Percentiles rank a stretch among this genome's conserved stretches.
phyloP scores from a whole-genome alignment of 495 filamentous ascomycete species.

The Darksidea phi region DNA sequence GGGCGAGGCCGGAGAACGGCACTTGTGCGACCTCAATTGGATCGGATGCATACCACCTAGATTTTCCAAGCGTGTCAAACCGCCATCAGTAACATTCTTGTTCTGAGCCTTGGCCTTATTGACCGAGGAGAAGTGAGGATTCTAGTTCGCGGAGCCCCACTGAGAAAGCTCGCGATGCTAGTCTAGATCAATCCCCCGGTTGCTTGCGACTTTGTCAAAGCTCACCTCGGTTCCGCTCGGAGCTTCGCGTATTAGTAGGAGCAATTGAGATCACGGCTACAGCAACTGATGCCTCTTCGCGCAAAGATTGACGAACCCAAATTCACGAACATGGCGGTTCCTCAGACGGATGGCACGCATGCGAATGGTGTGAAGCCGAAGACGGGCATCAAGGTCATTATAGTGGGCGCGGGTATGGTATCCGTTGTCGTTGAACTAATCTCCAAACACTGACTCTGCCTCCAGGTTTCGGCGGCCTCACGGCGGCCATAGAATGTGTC shows the following conservation, averaged over 20 bases:
- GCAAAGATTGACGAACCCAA: slow-evolving; percentile 27
- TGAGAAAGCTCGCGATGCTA: background rate
- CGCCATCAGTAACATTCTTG: background rate
- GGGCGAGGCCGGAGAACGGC: background rate
- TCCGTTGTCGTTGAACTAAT: background rate
- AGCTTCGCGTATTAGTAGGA: too few species aligned
- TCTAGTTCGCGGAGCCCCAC: slow-evolving; percentile 20
- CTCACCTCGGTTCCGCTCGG: too few species aligned
- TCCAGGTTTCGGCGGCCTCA: slow-evolving; percentile 34
- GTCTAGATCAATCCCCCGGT: background rate
- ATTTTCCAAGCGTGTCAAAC: slow-evolving; percentile 3
- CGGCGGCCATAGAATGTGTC: slow-evolving; percentile 33
- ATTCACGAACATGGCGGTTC: slow-evolving; percentile 25
- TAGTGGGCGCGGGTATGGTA: slow-evolving; percentile 38
- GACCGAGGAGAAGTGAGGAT: background rate
- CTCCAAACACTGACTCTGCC: background rate
- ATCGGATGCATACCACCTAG: slow-evolving; percentile 30
- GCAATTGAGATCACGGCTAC: background rate
- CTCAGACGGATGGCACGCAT: slow-evolving; percentile 5
- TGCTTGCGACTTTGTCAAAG: background rate
- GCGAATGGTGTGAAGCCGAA: slow-evolving; percentile 19
- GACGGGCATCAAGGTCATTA: slow-evolving; percentile 40
- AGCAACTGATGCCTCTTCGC: slow-evolving; percentile 20
- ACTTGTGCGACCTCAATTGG: slow-evolving; percentile 14
- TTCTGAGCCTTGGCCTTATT: too few species aligned